Evolutionary conservation across 495 filamentous ascomycete genomes (phyloP).

Genomic region (Penicillium soppii): DNA sequence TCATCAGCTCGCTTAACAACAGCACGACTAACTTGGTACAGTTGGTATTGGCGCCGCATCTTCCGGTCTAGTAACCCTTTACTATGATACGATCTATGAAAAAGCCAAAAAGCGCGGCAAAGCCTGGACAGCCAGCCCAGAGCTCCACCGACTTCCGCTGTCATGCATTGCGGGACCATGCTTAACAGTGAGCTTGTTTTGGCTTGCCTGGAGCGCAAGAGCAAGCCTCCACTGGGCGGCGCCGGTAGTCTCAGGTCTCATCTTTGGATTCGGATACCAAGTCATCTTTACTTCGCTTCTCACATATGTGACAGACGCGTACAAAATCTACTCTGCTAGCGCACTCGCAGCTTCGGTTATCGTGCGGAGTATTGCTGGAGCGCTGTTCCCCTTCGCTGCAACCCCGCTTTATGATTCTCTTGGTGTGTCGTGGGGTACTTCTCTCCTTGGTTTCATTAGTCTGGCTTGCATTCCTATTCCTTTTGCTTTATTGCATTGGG

Average conservation of each 20-base stretch:
- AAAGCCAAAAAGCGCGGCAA: constrained; percentile 36
- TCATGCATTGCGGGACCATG: constrained; percentile 65
- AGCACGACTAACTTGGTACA: constrained; percentile 15
- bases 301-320: constrained; percentile 78
- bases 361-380: constrained; percentile 60
- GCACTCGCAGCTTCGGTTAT: constrained; percentile 66
- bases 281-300: constrained; percentile 66
- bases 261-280: constrained; percentile 69
- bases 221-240: constrained; percentile 59
- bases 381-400: constrained; percentile 48
- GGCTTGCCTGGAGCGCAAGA: constrained; percentile 68
- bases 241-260: constrained; percentile 60
- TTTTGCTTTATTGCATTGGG: constrained; percentile 37
- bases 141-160: constrained; percentile 64
- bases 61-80: constrained; percentile 42
- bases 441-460: constrained; percentile 45
- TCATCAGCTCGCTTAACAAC: background rate
- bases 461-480: constrained; percentile 43
- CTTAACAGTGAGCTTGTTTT: constrained; percentile 64
- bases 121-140: constrained; percentile 49
- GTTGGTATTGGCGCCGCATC: constrained; percentile 38
- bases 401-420: constrained; percentile 39
- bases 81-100: constrained; percentile 55
- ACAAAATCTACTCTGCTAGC: constrained; percentile 67
- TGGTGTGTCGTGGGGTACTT: constrained; percentile 45